Evolutionary conservation across 805 yeast genomes (phyloP).

Genomic region (Suhomyces sp.): DNA sequence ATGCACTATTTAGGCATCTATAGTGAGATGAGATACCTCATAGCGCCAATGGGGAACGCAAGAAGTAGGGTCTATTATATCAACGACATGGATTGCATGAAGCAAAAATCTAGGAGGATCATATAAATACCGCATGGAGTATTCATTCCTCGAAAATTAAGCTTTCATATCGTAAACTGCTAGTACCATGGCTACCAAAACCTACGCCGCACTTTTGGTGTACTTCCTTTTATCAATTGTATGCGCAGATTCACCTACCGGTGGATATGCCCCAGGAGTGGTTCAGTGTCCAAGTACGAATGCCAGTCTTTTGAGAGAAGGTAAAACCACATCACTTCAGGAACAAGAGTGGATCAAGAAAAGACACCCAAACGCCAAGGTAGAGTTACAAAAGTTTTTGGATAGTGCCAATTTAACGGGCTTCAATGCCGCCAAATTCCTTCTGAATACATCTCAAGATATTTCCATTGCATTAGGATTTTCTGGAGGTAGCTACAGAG

Average conservation of each 20-base stretch:
- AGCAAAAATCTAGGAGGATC: background rate
- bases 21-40: background rate
- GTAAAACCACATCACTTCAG: constrained; percentile 18
- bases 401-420: constrained; percentile 19
- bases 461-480: constrained; percentile 33
- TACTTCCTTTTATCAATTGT: background rate
- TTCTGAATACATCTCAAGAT: constrained; percentile 11
- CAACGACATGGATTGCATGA: background rate
- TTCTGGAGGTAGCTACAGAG: constrained; percentile 42
- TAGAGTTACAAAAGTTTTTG: constrained; percentile 23
- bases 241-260: constrained; percentile 19
- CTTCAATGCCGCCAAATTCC: constrained; percentile 21
- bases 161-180: background rate
- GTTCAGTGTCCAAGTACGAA: constrained; percentile 25
- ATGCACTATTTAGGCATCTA: background rate
- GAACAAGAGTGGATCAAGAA: constrained; percentile 26
- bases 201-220: background rate
- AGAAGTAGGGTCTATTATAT: background rate
- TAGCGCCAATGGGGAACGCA: background rate
- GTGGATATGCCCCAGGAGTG: constrained; percentile 29
- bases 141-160: background rate
- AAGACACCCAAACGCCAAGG: constrained; percentile 22
- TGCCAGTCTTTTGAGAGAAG: constrained; percentile 22
- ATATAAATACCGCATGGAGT: background rate
- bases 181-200: background rate